Evolutionary conservation across 805 yeast species (phyloP).

Genomic region (Komagataella mondaviorum): DNA sequence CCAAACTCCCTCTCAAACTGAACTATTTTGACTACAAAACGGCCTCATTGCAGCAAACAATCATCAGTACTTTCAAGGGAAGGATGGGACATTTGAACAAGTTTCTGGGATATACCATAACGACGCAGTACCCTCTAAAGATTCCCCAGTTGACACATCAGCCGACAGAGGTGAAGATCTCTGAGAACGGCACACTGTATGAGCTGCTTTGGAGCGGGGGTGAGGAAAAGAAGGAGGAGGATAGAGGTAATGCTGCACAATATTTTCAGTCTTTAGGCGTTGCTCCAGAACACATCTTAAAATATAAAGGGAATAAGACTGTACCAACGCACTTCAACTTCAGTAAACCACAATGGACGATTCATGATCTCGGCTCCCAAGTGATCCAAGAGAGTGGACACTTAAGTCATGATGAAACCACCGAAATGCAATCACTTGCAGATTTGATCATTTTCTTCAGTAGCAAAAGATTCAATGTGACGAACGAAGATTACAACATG

Average conservation of each 20-base stretch:
- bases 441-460: not conserved
- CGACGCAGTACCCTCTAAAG: not conserved
- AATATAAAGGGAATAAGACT: not conserved
- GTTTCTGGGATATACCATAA: not conserved
- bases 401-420: not conserved
- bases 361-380: not conserved
- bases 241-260: not conserved
- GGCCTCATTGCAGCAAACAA: not conserved
- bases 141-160: not conserved
- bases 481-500: not conserved
- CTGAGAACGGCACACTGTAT: not conserved
- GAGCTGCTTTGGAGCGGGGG: not conserved
- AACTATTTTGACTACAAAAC: not conserved
- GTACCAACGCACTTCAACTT: not conserved
- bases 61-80: not conserved
- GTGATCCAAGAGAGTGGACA: not conserved
- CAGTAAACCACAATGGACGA: not conserved
- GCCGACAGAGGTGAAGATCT: not conserved
- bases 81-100: not conserved
- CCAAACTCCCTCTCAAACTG: not conserved
- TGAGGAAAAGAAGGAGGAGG: not conserved
- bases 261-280: not conserved
- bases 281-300: not conserved
- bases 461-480: not conserved
- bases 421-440: not conserved